These are phyloP conservation scores for Aspergillus alliaceus DNA, from an alignment of 2,329 filamentous ascomycete genomes.

Conservation along the genomic window DNA sequence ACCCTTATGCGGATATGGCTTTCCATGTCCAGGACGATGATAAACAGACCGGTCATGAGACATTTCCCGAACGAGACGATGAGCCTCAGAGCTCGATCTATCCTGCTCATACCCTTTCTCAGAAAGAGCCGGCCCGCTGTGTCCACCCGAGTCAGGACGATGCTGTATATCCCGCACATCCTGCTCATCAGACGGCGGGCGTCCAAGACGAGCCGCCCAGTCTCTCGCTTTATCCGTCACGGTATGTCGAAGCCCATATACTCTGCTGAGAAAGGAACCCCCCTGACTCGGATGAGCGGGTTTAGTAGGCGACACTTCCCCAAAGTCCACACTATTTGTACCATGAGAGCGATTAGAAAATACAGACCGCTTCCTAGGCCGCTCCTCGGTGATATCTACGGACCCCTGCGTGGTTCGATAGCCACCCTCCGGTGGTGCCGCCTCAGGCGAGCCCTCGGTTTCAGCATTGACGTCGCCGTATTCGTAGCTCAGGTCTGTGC, in stretches of 20 bases:
- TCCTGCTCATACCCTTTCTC: slow-evolving; percentile 22
- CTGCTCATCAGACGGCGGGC: neutral
- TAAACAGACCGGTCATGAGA: slow-evolving; percentile 22
- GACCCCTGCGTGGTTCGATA: slow-evolving; percentile 18
- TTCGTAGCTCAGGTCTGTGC: slow-evolving; percentile 6
- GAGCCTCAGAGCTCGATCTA: slow-evolving; percentile 29
- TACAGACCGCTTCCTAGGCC: neutral
- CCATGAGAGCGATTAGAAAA: slow-evolving; percentile 2
- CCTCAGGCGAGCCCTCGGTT: slow-evolving; percentile 8
- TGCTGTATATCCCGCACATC: neutral
- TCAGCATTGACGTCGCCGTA: neutral
- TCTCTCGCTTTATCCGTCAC: neutral
- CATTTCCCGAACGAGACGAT: slow-evolving; percentile 33
- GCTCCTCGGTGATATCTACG: slow-evolving; percentile 28
- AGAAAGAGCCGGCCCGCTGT: neutral
- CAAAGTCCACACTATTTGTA: slow-evolving; percentile 4
- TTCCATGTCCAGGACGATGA: neutral
- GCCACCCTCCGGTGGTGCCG: neutral
- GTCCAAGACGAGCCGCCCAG: neutral
- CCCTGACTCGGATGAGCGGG: neutral
- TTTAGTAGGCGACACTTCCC: neutral
- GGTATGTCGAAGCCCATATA: neutral
- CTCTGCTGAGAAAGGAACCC: neutral
- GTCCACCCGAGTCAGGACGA: neutral
- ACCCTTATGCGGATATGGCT: slow-evolving; percentile 1